These are phyloP conservation scores for Prunus davidiana DNA, from an alignment of 306 rosid species.

Conservation along the genomic window DNA sequence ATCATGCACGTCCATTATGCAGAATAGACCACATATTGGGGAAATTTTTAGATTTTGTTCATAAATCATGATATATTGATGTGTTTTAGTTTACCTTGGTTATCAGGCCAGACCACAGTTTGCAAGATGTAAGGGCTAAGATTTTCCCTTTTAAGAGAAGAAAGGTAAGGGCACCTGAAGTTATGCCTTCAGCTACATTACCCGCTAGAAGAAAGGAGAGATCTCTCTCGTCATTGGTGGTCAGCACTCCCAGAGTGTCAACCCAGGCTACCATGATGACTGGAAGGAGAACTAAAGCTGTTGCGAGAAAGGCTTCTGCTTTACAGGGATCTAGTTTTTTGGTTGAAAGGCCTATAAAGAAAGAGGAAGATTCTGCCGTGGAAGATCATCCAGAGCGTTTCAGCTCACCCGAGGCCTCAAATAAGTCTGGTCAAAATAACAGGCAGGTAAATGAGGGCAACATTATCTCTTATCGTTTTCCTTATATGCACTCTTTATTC, in stretches of 20 bases:
- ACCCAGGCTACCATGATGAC: constrained; percentile 61
- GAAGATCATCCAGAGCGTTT: constrained; percentile 60
- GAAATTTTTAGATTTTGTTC: background rate
- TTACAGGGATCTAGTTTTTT: constrained; percentile 58
- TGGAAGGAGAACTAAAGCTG: constrained; percentile 80
- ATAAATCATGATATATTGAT: constrained; percentile 15
- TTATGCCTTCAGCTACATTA: constrained; percentile 41
- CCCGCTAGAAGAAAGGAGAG: constrained; percentile 92
- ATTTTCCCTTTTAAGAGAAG: constrained; percentile 73
- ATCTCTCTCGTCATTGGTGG: constrained; percentile 91
- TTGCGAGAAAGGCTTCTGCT: constrained; percentile 64
- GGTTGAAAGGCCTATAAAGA: constrained; percentile 47
- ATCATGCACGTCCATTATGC: constrained; percentile 12
- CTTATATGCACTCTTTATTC: background rate
- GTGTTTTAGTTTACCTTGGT: constrained; percentile 18
- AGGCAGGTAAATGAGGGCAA: constrained; percentile 49
- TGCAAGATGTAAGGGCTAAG: constrained; percentile 84
- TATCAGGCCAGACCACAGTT: constrained; percentile 89
- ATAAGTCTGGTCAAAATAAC: constrained; percentile 46
- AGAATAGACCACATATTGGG: constrained; percentile 11
- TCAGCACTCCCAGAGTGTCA: constrained; percentile 84
- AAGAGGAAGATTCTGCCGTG: constrained; percentile 50
- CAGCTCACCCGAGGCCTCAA: constrained; percentile 60
- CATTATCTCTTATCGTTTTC: constrained; percentile 15
- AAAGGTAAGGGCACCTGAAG: constrained; percentile 62